phyloP scores from a whole-genome alignment of 345 rosid species.

The Fremontodendron californicum region DNA sequence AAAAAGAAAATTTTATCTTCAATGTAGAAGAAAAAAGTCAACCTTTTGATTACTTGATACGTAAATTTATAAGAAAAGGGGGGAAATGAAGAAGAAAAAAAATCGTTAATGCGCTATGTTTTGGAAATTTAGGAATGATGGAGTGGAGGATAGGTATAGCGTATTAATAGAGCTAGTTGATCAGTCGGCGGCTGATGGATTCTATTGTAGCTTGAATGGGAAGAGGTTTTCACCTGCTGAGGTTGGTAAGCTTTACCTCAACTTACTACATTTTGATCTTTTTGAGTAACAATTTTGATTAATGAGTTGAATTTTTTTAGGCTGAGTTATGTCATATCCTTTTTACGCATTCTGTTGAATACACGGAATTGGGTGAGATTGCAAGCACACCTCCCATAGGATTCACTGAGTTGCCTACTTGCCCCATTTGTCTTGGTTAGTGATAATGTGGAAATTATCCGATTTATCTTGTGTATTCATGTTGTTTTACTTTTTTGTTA shows the following conservation, averaged over 20 bases:
- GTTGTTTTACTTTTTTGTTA: not conserved
- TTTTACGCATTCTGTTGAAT: slow-evolving; percentile 58
- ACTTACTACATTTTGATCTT: not conserved
- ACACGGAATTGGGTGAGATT: slow-evolving; percentile 54
- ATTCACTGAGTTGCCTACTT: slow-evolving; percentile 78
- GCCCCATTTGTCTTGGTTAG: slow-evolving; percentile 90
- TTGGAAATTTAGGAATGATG: slow-evolving; percentile 60
- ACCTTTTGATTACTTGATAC: not conserved
- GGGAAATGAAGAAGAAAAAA: not conserved
- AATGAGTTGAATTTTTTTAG: slow-evolving; percentile 29
- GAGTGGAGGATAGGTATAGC: slow-evolving; percentile 84
- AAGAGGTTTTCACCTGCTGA: slow-evolving; percentile 71
- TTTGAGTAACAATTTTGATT: slow-evolving; percentile 1
- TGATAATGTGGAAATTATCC: not conserved
- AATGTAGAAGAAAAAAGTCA: not conserved
- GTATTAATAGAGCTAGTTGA: slow-evolving; percentile 59
- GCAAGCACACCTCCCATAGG: slow-evolving; percentile 64
- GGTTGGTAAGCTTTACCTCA: slow-evolving; percentile 36
- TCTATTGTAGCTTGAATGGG: slow-evolving; percentile 58
- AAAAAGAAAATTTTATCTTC: not conserved
- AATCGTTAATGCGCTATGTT: not conserved
- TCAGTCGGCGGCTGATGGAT: slow-evolving; percentile 57
- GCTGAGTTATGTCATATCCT: slow-evolving; percentile 89
- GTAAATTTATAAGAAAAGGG: not conserved
- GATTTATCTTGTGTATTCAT: not conserved